Evolutionary conservation across 2,329 filamentous ascomycete species (phyloP).

Genomic region (Lasiodiplodia sp.): DNA sequence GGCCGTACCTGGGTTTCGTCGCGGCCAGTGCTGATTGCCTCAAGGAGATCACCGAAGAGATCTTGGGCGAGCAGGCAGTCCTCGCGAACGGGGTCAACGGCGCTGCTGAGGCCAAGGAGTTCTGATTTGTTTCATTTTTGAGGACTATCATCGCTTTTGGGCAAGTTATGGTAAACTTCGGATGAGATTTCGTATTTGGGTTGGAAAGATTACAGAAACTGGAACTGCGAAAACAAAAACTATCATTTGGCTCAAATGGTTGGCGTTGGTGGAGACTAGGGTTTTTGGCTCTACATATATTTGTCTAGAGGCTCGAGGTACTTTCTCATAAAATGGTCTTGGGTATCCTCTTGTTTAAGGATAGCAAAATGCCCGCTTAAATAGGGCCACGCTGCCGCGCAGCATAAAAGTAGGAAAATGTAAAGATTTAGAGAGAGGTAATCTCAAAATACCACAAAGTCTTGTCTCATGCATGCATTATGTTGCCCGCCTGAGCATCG

Average conservation of each 20-base stretch:
- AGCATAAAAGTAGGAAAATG: background rate
- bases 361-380: background rate
- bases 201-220: background rate
- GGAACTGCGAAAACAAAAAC: constrained; percentile 1
- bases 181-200: background rate
- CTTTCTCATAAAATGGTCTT: background rate
- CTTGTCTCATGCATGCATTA: background rate
- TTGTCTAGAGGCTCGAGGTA: constrained; percentile 12
- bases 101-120: constrained; percentile 19
- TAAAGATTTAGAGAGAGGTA: background rate
- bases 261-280: background rate
- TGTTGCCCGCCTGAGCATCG: too few relatives aligned
- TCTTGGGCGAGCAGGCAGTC: constrained; percentile 1
- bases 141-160: background rate
- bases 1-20: constrained; percentile 83
- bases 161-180: background rate
- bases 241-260: constrained; percentile 3
- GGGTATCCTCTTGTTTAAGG: constrained; percentile 2
- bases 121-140: constrained; percentile 3
- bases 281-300: background rate
- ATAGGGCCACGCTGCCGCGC: background rate
- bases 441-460: background rate
- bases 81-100: constrained; percentile 24
- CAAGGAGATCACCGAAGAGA: constrained; percentile 13
- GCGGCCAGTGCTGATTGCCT: constrained; percentile 71